A percentile compares a stretch with the other conserved stretches of the same genome.
Evolutionary conservation across 768 basidiomycete species (phyloP).

Genomic region (Pulveroboletus sp.): DNA sequence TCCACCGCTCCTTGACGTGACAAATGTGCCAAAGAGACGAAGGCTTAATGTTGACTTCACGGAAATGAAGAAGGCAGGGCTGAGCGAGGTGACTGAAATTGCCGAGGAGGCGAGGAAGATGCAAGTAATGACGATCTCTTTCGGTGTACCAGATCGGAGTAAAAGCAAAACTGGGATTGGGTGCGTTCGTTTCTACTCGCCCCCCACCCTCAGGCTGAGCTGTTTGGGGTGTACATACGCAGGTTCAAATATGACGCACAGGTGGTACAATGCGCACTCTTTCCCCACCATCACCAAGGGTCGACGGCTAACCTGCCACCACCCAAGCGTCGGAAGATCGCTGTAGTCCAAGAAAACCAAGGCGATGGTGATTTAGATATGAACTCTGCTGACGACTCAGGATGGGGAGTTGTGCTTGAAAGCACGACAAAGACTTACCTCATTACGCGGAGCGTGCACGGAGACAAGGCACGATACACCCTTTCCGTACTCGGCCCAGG

Average conservation of each 20-base stretch:
- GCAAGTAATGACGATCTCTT: slow-evolving; percentile 45
- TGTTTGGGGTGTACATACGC: not conserved
- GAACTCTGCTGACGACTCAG: slow-evolving; percentile 8
- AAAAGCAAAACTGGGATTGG: slow-evolving; percentile 39
- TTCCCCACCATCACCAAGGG: slow-evolving; percentile 32
- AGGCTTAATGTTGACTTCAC: slow-evolving; percentile 23
- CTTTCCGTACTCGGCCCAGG: slow-evolving; percentile 14
- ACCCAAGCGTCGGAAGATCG: slow-evolving; percentile 28
- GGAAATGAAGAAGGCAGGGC: slow-evolving; percentile 19
- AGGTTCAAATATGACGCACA: slow-evolving; percentile 53
- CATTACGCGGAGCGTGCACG: slow-evolving; percentile 9
- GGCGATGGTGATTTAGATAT: slow-evolving; percentile 5
- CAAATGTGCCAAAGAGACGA: slow-evolving; percentile 30
- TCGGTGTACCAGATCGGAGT: slow-evolving; percentile 33
- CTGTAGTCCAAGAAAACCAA: slow-evolving; percentile 5
- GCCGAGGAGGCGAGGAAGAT: slow-evolving; percentile 39
- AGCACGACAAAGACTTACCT: slow-evolving; percentile 21
- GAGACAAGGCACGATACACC: slow-evolving; percentile 14
- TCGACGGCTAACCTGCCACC: slow-evolving; percentile 14
- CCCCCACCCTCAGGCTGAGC: not conserved
- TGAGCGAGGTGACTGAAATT: slow-evolving; percentile 19
- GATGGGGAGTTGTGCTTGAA: slow-evolving; percentile 24
- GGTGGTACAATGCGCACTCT: slow-evolving; percentile 40
- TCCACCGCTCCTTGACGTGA: slow-evolving; percentile 32
- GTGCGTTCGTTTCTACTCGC: slow-evolving; percentile 30